phyloP scores from a whole-genome alignment of 768 basidiomycete genomes.

The Trametes villosa region DNA sequence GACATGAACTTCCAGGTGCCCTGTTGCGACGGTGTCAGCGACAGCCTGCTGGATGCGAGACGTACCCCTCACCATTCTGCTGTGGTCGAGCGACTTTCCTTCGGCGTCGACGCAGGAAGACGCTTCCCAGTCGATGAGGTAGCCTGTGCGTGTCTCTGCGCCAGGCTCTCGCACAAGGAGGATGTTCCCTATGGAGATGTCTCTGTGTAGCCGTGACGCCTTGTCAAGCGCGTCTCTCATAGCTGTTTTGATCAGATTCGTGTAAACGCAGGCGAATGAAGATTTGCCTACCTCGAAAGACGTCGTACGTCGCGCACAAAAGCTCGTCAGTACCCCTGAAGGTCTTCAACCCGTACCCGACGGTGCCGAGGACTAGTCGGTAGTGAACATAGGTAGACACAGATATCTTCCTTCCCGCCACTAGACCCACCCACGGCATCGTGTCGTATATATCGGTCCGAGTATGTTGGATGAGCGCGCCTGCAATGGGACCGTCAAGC shows the following conservation, averaged over 20 bases:
- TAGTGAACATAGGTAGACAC: constrained; percentile 1
- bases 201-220: neutral
- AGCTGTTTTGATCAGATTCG: neutral
- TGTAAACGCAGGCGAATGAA: too few relatives aligned
- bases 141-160: neutral
- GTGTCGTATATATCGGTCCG: neutral
- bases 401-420: neutral
- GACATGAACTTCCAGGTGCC: constrained; percentile 12
- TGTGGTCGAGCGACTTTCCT: neutral
- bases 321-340: constrained; percentile 9
- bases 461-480: neutral
- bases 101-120: neutral
- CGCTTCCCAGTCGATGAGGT: constrained; percentile 17
- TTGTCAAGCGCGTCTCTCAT: constrained; percentile 6
- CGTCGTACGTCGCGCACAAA: neutral
- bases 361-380: neutral
- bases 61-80: neutral
- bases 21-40: neutral
- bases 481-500: neutral
- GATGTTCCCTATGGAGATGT: constrained; percentile 9
- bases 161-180: neutral
- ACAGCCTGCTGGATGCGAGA: neutral
- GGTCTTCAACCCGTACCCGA: neutral
- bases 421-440: neutral
- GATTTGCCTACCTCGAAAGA: constrained; percentile 7